phyloP scores from a whole-genome alignment of 495 filamentous ascomycete genomes.

The Penicillium soppii region DNA sequence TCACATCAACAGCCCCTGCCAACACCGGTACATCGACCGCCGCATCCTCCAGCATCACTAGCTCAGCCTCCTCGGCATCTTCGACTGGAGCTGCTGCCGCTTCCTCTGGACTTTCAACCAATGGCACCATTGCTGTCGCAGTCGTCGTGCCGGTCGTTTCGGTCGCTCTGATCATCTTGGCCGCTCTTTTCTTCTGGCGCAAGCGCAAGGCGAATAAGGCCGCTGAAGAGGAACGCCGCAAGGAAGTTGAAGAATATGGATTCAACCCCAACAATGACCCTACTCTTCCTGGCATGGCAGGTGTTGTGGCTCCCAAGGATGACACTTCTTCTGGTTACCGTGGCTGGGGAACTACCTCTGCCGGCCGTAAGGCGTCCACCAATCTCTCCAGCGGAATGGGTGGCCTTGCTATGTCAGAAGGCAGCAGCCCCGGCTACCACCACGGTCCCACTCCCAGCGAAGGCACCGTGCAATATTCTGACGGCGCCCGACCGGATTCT shows the following conservation, averaged over 20 bases:
- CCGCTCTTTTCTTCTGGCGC: slow-evolving; percentile 80
- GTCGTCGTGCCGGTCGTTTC: slow-evolving; percentile 91
- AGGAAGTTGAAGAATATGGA: slow-evolving; percentile 94
- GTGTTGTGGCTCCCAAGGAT: slow-evolving; percentile 58
- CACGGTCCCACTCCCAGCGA: slow-evolving; percentile 65
- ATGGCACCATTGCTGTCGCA: slow-evolving; percentile 81
- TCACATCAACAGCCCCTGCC: slow-evolving; percentile 21
- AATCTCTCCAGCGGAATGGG: slow-evolving; percentile 78
- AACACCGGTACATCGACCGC: slow-evolving; percentile 26
- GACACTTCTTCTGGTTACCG: slow-evolving; percentile 77
- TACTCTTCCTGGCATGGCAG: slow-evolving; percentile 62
- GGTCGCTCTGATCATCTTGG: slow-evolving; percentile 77
- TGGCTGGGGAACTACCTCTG: slow-evolving; percentile 92
- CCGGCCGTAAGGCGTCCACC: slow-evolving; percentile 78
- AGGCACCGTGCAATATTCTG: slow-evolving; percentile 62
- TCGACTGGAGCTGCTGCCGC: slow-evolving; percentile 18
- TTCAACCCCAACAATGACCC: slow-evolving; percentile 96
- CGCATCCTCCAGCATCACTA: slow-evolving; percentile 30
- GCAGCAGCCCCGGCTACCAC: slow-evolving; percentile 56
- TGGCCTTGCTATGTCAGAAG: slow-evolving; percentile 74
- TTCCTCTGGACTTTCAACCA: slow-evolving; percentile 52
- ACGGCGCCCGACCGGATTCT: slow-evolving; percentile 59
- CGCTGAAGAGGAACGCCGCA: slow-evolving; percentile 81
- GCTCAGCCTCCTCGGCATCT: slow-evolving; percentile 22
- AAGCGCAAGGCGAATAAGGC: slow-evolving; percentile 80